Evolutionary conservation across 2,329 filamentous ascomycete species (phyloP), one percentile per base, ranked within the genome.

Genomic region (Cladosporium sp.): DNA sequence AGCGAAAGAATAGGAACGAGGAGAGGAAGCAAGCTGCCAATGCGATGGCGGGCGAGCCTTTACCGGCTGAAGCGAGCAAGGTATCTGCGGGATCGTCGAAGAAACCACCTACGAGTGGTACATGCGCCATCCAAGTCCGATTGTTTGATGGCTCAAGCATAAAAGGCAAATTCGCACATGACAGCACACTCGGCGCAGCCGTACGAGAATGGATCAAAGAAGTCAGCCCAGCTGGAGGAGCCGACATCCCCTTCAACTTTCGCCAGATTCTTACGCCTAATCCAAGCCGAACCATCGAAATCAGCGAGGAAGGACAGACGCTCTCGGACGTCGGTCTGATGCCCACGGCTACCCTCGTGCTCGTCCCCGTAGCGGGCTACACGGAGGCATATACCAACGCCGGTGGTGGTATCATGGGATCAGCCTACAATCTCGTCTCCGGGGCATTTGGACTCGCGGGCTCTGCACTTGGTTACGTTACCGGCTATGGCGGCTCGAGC

Each of bases 131-230:
- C 1, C 89, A 93, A 61, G 80, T 96, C 15, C 82, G 91, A 7
- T 75, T 96, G 0, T 87, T 95, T 51, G 89, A 96, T 63, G 92
- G 92, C 8, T 85, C 84, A 9, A 90, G 84, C 1, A 80, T 96
- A 15, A 83, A 89, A 37, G 79, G 77, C 3, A 82, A 80, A 17
- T 95, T 96, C 66, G 57, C 62, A 9, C 57, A 60, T 18, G 73
- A 81, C 9, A 80, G 83, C 18, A 86, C 79, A 0, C 75, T 96
- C 3, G 68, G 73, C 6, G 73, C 68, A 6, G 80, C 88, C 38
- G 84, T 97, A 1, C 80, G 92, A 7, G 70, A 75, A 6, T 96
- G 89, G 88, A 79, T 97, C 7, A 87, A 92, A 49, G 73, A 78
- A 51, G 55, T 73, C 68, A 9, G 59, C 6, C 53, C 54, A 17